Evolutionary conservation across 495 filamentous ascomycete genomes (phyloP).

Genomic region (Trichoderma parareesei): DNA sequence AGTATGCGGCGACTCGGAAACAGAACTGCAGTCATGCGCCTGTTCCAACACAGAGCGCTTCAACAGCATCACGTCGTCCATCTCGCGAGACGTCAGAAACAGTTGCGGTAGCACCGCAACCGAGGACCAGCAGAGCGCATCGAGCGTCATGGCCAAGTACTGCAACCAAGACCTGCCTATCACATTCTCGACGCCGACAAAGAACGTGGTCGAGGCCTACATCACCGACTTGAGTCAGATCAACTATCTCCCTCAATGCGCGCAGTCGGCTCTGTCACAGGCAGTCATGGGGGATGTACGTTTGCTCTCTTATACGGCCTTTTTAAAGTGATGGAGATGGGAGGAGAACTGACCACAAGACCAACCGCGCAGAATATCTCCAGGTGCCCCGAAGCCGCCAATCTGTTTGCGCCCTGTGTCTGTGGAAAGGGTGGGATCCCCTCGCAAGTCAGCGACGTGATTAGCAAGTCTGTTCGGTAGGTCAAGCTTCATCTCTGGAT

Average conservation of each 20-base stretch:
- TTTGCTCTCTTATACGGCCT: neutral
- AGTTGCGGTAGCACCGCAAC: constrained; percentile 34
- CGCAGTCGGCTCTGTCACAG: constrained; percentile 28
- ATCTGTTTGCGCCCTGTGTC: constrained; percentile 33
- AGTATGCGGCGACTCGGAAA: constrained; percentile 31
- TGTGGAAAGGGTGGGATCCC: constrained; percentile 42
- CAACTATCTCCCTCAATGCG: constrained; percentile 36
- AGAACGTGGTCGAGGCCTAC: constrained; percentile 29
- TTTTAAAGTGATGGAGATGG: too few species aligned
- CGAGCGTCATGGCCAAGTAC: constrained; percentile 36
- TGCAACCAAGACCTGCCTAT: constrained; percentile 33
- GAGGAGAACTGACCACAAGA: neutral
- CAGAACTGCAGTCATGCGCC: constrained; percentile 38
- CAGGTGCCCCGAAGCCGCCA: constrained; percentile 8
- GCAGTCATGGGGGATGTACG: constrained; percentile 27
- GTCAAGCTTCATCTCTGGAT: neutral
- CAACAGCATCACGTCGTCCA: constrained; percentile 27
- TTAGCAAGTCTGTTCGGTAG: constrained; percentile 33
- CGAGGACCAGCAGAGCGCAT: constrained; percentile 37
- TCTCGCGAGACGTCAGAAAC: constrained; percentile 31
- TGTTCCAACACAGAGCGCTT: constrained; percentile 42
- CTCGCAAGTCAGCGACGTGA: constrained; percentile 25
- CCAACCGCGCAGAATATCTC: neutral
- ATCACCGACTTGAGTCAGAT: constrained; percentile 41
- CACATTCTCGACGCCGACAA: constrained; percentile 29